These are phyloP conservation scores for Scorias spongiosa DNA, from an alignment of 2,329 filamentous ascomycete species.

Conservation along the genomic window DNA sequence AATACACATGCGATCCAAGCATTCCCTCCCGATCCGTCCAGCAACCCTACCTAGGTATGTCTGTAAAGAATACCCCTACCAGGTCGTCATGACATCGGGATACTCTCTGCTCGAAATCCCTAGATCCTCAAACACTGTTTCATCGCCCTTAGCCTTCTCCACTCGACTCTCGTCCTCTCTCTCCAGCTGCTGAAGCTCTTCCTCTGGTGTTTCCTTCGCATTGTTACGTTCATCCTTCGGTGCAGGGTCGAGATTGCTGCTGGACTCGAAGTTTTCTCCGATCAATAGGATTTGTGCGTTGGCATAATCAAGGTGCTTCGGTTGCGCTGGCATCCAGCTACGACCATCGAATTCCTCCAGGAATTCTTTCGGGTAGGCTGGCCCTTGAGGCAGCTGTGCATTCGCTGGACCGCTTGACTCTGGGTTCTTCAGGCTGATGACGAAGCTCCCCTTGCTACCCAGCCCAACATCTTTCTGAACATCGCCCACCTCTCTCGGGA, in stretches of 20 bases:
- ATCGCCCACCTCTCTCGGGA: slow-evolving; percentile 53
- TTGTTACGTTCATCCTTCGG: slow-evolving; percentile 41
- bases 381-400: slow-evolving; percentile 45
- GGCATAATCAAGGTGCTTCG: slow-evolving; percentile 58
- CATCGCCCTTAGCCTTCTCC: slow-evolving; percentile 41
- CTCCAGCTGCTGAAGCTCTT: slow-evolving; percentile 61
- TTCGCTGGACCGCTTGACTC: slow-evolving; percentile 49
- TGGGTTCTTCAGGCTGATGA: slow-evolving; percentile 69
- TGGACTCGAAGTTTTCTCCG: slow-evolving; percentile 46
- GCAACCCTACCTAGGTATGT: too few species aligned
- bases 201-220: slow-evolving; percentile 46
- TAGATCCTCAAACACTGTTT: slow-evolving; percentile 46
- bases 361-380: slow-evolving; percentile 61
- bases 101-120: slow-evolving; percentile 48
- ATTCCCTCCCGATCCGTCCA: too few species aligned
- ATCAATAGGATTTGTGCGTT: slow-evolving; percentile 68
- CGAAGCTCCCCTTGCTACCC: slow-evolving; percentile 56
- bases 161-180: slow-evolving; percentile 58
- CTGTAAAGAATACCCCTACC: slow-evolving; percentile 22
- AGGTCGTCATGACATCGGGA: slow-evolving; percentile 46
- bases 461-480: slow-evolving; percentile 65
- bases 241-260: slow-evolving; percentile 41
- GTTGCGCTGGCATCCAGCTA: slow-evolving; percentile 60
- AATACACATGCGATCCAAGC: too few species aligned
- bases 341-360: slow-evolving; percentile 55